Evolutionary conservation across 331 rosid species (phyloP), one percentile per base, ranked within the genome.

Genomic region (Arachis monticola): DNA sequence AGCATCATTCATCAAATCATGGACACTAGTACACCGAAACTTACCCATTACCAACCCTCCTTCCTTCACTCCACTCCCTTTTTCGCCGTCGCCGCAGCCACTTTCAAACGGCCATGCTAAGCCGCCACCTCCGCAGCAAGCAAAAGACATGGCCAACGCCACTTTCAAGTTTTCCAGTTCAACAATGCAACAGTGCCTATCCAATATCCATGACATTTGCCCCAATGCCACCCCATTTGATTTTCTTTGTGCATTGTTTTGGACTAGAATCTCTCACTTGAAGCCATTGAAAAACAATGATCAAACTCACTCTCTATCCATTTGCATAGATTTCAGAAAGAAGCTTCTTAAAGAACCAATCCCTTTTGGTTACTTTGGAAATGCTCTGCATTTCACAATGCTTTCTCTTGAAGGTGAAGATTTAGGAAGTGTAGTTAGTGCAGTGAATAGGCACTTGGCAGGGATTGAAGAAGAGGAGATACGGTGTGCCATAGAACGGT

Each of bases 201-300:
- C 53, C 1, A 47, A 74, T 35, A 11, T 82, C 75, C 59, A 81
- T 61, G 5, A 52, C 42, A 11, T 5, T 12, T 80, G 84, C 5
- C 51, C 91, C 83, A 17, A 64, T 50, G 77, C 69, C 38, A 80
- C 84, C 1, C 77, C 84, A 3, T 92, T 92, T 46, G 92, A 92
- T 50, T 59, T 88, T 5, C 92, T 90, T 0, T 74, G 85, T 0
- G 90, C 92, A 8, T 76, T 92, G 76, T 88, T 92, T 32, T 92
- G 97, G 91, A 65, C 79, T 0, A 77, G 89, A 1, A 30, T 92
- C 27, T 69, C 81, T 0, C 51, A 42, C 38, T 46, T 81, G 52
- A 88, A 87, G 77, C 70, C 66, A 4, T 0, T 48, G 0, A 62
- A 72, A 27, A 58, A 53, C 41, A 3, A 63, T 1, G 41, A 58